Base-by-base conservation (phyloP, 2,329 filamentous ascomycete species). In the Stemphylium vesicarium region DNA sequence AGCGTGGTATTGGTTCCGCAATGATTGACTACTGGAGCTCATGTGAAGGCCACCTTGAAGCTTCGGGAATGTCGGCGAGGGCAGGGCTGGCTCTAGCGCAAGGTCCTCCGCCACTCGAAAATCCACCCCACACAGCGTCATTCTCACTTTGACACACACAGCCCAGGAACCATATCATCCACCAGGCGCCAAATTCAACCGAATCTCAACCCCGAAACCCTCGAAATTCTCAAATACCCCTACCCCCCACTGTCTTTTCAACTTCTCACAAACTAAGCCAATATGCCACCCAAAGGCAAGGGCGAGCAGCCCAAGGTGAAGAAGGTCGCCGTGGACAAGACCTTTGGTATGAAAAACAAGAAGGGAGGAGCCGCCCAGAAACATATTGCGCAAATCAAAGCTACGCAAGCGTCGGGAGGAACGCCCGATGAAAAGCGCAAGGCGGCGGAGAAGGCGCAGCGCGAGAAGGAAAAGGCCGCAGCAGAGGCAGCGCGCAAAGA, bases 331-430 rank as follows among this genome's bases (percentile, higher is more conserved):
- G 92, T 95, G 60, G 95, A 99, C 82, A 95, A 94, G 81, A 96
- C 95, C 43, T 99, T 99, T 83, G 95, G 95, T 69, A 98, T 99
- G 95, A 99, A 99, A 81, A 99, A 99, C 75, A 99, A 99, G 83
- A 99, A 97, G 84, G 95, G 95, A 66, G 89, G 87, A 53, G 88
- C 86, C 47, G 94, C 92, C 50, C 91, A 98, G 80, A 96, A 88
- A 78, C 87, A 93, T 66, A 98, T 99, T 74, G 88, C 90, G 55
- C 90, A 92, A 70, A 85, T 99, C 75, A 63, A 66, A 69, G 84
- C 88, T 47, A 87, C 89, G 64, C 83, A 85, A 52, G 88, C 89
- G 66, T 62, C 66, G 5, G 66, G 64, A 33, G 91, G 92, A 58
- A 89, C 84, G n/a, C 86, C 91, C 18, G 94, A 97, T 53, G 89